Evolutionary conservation across 2,329 filamentous ascomycete species (phyloP).

Genomic region (Ceratocystis harringtonii): DNA sequence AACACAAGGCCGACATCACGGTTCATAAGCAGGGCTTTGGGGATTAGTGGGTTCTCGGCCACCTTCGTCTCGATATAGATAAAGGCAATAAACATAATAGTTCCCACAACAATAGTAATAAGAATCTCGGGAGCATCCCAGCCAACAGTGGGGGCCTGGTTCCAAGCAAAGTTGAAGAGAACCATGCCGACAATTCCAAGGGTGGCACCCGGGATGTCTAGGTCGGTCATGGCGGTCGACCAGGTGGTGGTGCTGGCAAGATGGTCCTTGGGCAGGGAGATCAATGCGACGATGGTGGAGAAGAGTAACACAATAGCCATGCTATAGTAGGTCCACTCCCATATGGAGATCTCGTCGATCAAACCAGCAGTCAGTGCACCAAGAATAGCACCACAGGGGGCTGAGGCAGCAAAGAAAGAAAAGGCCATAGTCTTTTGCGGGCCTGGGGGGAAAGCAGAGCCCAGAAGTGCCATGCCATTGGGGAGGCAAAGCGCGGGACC

Average conservation of each 20-base stretch:
- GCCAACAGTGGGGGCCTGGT: constrained; percentile 44
- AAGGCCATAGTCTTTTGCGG: constrained; percentile 46
- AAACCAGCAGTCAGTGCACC: constrained; percentile 29
- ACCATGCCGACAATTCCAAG: constrained; percentile 40
- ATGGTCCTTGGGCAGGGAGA: constrained; percentile 25
- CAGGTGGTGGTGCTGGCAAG: not conserved
- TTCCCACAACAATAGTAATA: constrained; percentile 40
- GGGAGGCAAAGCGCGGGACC: constrained; percentile 49
- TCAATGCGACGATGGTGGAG: constrained; percentile 23
- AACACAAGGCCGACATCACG: constrained; percentile 28
- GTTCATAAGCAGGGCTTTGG: constrained; percentile 32
- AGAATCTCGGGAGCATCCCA: constrained; percentile 44
- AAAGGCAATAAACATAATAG: constrained; percentile 40
- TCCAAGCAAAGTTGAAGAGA: constrained; percentile 53
- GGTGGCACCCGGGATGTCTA: constrained; percentile 29
- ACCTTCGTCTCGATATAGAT: constrained; percentile 37
- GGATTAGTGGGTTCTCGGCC: constrained; percentile 39
- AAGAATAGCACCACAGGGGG: constrained; percentile 32
- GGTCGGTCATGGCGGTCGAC: constrained; percentile 2
- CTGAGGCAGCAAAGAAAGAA: constrained; percentile 32
- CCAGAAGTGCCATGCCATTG: constrained; percentile 48
- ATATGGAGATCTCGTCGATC: constrained; percentile 29
- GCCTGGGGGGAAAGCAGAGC: constrained; percentile 40
- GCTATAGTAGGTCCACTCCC: constrained; percentile 35
- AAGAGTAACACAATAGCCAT: constrained; percentile 23